Percentiles rank a stretch among this genome's conserved stretches.
Conservation (phyloP, 768 basidiomycete genomes). For the Paxillus involutus region DNA sequence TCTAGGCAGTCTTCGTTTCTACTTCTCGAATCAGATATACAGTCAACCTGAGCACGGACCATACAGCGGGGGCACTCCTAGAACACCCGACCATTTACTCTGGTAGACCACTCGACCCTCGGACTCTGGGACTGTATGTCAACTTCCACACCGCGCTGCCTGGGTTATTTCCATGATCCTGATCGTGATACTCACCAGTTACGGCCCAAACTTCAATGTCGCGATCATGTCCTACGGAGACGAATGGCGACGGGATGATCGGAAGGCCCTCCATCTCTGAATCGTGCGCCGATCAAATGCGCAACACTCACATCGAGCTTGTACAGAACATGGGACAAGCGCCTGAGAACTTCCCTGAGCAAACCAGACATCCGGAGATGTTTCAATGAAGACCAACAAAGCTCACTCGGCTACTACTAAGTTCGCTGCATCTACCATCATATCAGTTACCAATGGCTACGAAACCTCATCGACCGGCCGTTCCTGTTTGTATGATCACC, state of each 20-base stretch:
- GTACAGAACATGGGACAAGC: constrained; percentile 25
- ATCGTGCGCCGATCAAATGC: too few relatives aligned
- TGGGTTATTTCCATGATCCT: constrained; percentile 33
- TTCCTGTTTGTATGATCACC: constrained; percentile 28
- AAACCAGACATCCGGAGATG: constrained; percentile 20
- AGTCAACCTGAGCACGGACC: constrained; percentile 23
- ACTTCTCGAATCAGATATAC: constrained; percentile 11
- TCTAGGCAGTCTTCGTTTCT: too few relatives aligned
- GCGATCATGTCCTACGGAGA: constrained; percentile 36
- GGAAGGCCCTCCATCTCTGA: constrained; percentile 38
- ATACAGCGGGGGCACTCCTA: constrained; percentile 25
- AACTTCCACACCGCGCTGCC: background rate
- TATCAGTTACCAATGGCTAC: constrained; percentile 31
- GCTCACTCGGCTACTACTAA: constrained; percentile 10
- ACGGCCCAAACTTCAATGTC: constrained; percentile 30
- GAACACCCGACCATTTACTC: constrained; percentile 29
- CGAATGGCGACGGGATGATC: constrained; percentile 38
- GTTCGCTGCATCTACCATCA: constrained; percentile 31
- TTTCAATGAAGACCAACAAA: background rate
- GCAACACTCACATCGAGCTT: too few relatives aligned
- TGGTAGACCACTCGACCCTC: constrained; percentile 21
- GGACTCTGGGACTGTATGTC: constrained; percentile 21
- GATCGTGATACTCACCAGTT: too few relatives aligned
- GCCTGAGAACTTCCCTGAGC: constrained; percentile 27
- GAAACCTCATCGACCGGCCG: constrained; percentile 36